Evolutionary conservation across 306 rosid species (phyloP).

Genomic region (Dalbergia oliveri): DNA sequence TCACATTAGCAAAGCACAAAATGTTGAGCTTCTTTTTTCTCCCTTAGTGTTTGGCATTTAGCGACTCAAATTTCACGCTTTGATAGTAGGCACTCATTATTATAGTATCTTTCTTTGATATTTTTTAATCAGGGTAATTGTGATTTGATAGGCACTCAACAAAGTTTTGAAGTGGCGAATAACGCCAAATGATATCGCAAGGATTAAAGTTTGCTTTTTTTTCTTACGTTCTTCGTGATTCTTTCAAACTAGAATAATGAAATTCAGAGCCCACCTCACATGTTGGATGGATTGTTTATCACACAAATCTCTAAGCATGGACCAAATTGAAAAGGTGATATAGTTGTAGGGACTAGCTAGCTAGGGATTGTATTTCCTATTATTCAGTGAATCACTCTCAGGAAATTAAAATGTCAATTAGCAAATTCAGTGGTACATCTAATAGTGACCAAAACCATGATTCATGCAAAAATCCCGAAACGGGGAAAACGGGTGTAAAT

Average conservation of each 20-base stretch:
- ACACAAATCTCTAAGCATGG: conserved; percentile 15
- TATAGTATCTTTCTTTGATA: conserved; percentile 16
- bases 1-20: too few relatives aligned
- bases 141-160: conserved; percentile 32
- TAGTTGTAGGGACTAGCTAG: conserved; percentile 37
- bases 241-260: conserved; percentile 45
- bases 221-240: conserved; percentile 45
- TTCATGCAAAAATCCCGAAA: conserved; percentile 20
- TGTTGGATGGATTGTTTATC: conserved; percentile 41
- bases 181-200: conserved; percentile 25
- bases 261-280: conserved; percentile 56
- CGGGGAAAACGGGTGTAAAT: conserved; percentile 22
- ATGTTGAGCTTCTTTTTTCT: too few relatives aligned
- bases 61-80: background rate
- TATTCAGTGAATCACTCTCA: background rate
- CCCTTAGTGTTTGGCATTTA: too few relatives aligned
- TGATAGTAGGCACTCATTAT: conserved; percentile 1
- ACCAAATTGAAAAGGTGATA: conserved; percentile 20
- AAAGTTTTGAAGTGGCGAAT: conserved; percentile 20
- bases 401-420: background rate
- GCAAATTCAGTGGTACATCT: conserved; percentile 5
- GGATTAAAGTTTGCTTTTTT: background rate
- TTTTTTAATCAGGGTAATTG: background rate
- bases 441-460: conserved; percentile 18
- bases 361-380: conserved; percentile 23